A percentile compares a stretch with the other conserved stretches of the same genome.
Conservation (phyloP, 148 eudicot genomes). For the Cornus suecica region DNA sequence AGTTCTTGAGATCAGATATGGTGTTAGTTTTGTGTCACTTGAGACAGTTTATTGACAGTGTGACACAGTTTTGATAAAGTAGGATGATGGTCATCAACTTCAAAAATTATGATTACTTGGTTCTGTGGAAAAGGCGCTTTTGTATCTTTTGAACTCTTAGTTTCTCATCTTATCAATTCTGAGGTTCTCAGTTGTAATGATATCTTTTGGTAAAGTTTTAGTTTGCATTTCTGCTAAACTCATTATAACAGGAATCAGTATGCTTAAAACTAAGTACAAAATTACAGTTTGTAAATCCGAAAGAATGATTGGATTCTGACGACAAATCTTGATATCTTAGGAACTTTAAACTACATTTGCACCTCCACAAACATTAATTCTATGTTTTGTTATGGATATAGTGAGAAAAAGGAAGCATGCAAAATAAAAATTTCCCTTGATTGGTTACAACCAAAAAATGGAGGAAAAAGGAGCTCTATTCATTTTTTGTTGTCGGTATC, state of each 20-base stretch:
- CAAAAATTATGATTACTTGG: neutral
- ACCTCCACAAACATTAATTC: neutral
- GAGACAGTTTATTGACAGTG: neutral
- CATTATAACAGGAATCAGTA: neutral
- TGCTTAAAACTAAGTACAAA: neutral
- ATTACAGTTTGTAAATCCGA: no score
- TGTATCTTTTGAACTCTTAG: neutral
- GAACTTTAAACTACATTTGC: no score
- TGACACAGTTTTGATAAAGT: neutral
- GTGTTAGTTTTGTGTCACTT: neutral
- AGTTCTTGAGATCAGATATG: neutral
- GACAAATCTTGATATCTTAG: no score
- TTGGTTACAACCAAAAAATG: no score
- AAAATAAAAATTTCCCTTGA: neutral
- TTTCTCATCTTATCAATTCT: neutral
- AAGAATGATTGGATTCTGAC: neutral
- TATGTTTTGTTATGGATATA: neutral
- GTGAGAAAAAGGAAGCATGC: neutral
- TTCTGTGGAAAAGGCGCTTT: neutral
- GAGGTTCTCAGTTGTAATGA: neutral
- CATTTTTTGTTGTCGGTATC: no score
- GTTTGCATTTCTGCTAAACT: neutral
- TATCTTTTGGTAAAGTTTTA: neutral
- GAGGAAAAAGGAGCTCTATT: no score
- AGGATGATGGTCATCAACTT: neutral